Conservation (phyloP, 2,329 filamentous ascomycete species). For the Beauveria sp. region DNA sequence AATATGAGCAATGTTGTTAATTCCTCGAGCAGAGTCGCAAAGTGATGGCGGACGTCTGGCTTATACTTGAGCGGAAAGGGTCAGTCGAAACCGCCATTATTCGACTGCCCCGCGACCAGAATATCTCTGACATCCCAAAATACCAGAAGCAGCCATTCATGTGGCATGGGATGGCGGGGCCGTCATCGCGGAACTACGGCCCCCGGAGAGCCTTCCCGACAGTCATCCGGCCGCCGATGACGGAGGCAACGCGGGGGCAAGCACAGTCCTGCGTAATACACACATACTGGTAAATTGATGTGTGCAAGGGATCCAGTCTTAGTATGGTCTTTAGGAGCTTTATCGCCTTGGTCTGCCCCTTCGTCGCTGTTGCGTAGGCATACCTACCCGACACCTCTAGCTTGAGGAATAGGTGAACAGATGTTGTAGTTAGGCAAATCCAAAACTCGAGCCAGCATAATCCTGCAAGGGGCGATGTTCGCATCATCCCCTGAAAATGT, state of each 20-base stretch:
- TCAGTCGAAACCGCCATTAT: background rate
- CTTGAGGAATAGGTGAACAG: no score
- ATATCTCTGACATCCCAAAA: conserved; percentile 10
- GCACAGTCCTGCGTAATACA: background rate
- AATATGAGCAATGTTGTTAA: background rate
- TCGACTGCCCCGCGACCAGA: background rate
- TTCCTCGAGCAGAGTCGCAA: background rate
- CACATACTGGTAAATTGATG: no score
- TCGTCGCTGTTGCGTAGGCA: no score
- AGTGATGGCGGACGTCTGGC: background rate
- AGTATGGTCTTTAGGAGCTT: background rate
- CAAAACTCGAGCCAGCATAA: no score
- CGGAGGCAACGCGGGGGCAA: background rate
- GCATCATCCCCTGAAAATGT: no score
- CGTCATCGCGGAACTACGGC: background rate
- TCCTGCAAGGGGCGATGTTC: no score
- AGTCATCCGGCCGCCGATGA: background rate
- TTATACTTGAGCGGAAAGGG: background rate
- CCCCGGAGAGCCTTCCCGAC: conserved; percentile 3
- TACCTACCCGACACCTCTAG: no score
- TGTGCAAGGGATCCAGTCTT: background rate
- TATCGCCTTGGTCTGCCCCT: background rate
- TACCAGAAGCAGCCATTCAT: background rate
- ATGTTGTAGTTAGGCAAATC: no score
- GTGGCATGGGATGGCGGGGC: background rate